Evolutionary conservation across 441 rosid genomes (phyloP).

Genomic region (Geranium incanum): DNA sequence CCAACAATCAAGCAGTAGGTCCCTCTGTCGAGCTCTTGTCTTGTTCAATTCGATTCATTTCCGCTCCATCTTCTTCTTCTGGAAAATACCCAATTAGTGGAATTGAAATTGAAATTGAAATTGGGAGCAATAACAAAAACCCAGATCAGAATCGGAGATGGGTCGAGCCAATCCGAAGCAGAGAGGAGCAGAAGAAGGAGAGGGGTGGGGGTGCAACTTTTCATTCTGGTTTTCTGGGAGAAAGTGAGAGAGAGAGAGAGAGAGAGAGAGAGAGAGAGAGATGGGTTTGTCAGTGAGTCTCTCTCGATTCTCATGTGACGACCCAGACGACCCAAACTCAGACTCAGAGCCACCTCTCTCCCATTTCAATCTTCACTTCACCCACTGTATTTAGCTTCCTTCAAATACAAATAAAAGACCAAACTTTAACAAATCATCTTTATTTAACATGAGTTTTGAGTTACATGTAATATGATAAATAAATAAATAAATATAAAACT

Average conservation of each 20-base stretch:
- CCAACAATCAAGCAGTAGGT: slow-evolving; percentile 74
- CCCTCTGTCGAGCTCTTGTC: slow-evolving; percentile 26
- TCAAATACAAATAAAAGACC: too few relatives aligned
- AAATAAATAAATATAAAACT: too few relatives aligned
- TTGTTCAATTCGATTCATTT: slow-evolving; percentile 1
- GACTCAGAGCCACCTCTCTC: background rate
- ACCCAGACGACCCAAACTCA: background rate
- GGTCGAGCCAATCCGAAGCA: too few relatives aligned
- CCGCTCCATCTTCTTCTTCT: background rate
- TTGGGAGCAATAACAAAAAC: background rate
- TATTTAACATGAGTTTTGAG: too few relatives aligned
- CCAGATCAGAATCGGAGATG: background rate
- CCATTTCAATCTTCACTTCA: background rate
- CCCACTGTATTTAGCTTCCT: background rate
- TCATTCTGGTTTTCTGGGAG: background rate
- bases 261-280: background rate
- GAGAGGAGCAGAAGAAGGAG: background rate
- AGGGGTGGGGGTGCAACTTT: background rate
- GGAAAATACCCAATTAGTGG: background rate
- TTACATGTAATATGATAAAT: too few relatives aligned
- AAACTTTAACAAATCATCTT: too few relatives aligned
- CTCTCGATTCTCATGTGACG: background rate
- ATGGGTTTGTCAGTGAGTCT: background rate
- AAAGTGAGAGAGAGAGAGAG: background rate
- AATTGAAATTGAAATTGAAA: background rate